Evolutionary conservation across 257 asterid species (phyloP), one percentile per base, ranked within the genome.

Genomic region (Rubia yunnanensis): DNA sequence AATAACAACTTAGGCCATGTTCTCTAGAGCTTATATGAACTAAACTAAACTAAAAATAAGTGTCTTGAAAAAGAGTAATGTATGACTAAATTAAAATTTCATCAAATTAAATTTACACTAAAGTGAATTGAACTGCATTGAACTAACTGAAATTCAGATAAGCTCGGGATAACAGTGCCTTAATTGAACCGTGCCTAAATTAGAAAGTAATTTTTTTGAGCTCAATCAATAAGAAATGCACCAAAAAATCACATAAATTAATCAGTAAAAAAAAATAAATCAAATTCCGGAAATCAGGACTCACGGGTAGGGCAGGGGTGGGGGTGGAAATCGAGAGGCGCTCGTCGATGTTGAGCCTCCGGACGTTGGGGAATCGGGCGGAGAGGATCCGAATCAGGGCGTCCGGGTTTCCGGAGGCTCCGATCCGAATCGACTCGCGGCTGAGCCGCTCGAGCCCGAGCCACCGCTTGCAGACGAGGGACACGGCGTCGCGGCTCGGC

Each of bases 401-500:
- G 61, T 84, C 91, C 7, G 96, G 89, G 65, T 76, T 65, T 13
- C 82, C 79, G 24, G 95, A 85, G 23, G 95, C 96, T 72, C 87
- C 95, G 75, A 88, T 78, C 53, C 88, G 91, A 55, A 88, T 72
- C 50, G 87, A 74, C 1, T 77, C 78, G 36, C 96, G 94, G 82
- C 90, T 83, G 60, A 81, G 86, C 49, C 98, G 82, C 84, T 88
- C 95, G 27, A 88, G 94, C 80, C 69, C 50, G 9, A 85, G 95
- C 98, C 98, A 91, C 73, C 94, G 74, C 84, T 85, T 81, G 87
- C 96, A 91, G 38, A 91, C 96, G 53, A 88, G 77, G 4, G 96
- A 82, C 35, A 84, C 79, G 10, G 94, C 79, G 63, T 91, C 98
- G 38, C 94, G 87, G 79, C 60, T 74, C 8, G 78, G 24, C 79